Evolutionary conservation across 768 basidiomycete species (phyloP), one percentile per base, ranked within the genome.

Genomic region (Hericium coralloides): DNA sequence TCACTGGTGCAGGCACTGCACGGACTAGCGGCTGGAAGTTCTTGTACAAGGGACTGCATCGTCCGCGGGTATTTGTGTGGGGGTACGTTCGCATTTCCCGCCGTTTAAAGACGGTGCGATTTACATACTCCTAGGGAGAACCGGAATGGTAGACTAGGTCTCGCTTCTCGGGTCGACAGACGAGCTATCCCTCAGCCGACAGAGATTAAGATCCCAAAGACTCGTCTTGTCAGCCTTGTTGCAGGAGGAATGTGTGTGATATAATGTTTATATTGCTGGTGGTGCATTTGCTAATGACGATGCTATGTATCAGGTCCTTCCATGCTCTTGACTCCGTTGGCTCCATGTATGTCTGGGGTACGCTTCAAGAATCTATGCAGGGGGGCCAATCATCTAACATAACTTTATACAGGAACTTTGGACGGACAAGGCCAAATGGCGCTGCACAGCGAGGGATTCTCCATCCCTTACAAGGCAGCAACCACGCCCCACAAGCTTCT

Each of bases 261-360:
- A 22, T 51, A 1, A 59, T 53, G 23, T 31, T 49, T 51, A 14
- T n/a, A 6, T 18, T 36, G 25, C 4, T 17, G 4, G 18, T 17
- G 5, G 49, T 7, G 17, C 23, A 18, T 7, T 31, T 31, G 6
- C 31, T 8, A 4, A 31, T 9, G 31, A 31, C 7, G 38, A 23
- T 37, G n/a, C 26, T 37, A 50, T 47, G 43, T 54, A 2, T 31
- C 58, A 93, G 90, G 90, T 89, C 85, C 36, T 95, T 92, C 69
- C 87, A 92, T 64, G 91, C 89, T 2, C 71, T 95, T 41, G 89
- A 93, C 68, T 83, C 88, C 1, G 68, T 79, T 51, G 92, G 92
- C 7, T 69, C 72, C 36, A 70, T 95, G 22, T 78, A 84, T 64
- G 85, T 85, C n/a, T 95, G 92, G 90, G 93, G 90, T 89, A 63